Evolutionary conservation across 306 rosid genomes (phyloP), one percentile per base, ranked within the genome.

Genomic region (Sindora glabra): DNA sequence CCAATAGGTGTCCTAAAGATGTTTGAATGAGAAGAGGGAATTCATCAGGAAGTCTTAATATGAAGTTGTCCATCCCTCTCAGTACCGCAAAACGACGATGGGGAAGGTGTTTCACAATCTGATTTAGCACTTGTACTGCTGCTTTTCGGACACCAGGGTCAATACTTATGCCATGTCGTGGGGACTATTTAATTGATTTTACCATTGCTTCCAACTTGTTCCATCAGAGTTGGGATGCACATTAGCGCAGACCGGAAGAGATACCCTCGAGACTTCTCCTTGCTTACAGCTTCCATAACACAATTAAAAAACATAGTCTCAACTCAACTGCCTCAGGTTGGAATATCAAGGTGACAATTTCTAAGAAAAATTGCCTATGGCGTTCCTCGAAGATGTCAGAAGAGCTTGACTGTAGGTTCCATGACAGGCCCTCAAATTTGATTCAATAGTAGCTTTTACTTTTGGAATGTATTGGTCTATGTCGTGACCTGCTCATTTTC

Each of bases 61-160:
- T 77, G 71, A 94, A 94, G 77, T 79, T 89, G 58, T 97, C 87
- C 99, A 94, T 94, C 66, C 99, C 99, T 69, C 78, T 83, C 94
- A 89, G 86, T 47, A 94, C 99, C 34, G 95, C 90, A 84, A 89
- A 94, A 57, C 99, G 97, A 36, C 97, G 95, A 65, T 94, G 91
- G 46, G 99, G 91, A 56, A 94, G 86, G 77, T 72, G 80, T 68
- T 85, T 89, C 42, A 94, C 97, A 70, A 94, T 86, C 65, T 97
- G 86, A 69, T 89, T 94, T 58, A 94, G 71, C 48, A 94, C 99
- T 77, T 80, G 99, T 41, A 80, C 99, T 57, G 99, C 99, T 77
- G 89, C 99, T 74, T 89, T 97, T 6, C 99, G 99, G 73, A 94
- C 99, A 77, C 97, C 99, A 8, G 99, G 99, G 78, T 94, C 99